Base-by-base conservation (phyloP, 1,284 basidiomycete species). In the Peniophora sp. region DNA sequence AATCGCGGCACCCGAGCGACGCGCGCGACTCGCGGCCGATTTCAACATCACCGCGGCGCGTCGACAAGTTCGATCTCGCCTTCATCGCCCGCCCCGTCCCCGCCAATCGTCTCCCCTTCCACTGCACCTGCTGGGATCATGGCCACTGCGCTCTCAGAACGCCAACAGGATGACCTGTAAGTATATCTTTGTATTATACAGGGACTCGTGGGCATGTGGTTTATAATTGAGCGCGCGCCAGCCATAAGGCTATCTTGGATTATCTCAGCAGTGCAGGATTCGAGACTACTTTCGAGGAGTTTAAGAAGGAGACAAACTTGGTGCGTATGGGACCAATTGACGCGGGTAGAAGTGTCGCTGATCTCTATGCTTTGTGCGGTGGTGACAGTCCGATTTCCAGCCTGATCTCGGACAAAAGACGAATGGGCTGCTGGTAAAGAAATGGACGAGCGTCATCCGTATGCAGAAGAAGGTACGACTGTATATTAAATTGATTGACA, bases 191-290 rank as follows among this genome's bases (percentile, higher is more conserved):
- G 81, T 65, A 53, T 60, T 39, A 55, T 55, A 38, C 25, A 48
- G 49, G n/a, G 27, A 48, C 35, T 27, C 27, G 25, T 3, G 24
- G 35, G 44, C 23, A 44, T 45, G 34, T 44, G 35, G 38, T 50
- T 35, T n/a, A 34, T 14, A 23, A 39, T 45, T 32, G 36, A 20
- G 47, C 44, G 32, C 52, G 43, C 36, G 32, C 53, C 65, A 90
- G 88, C 49, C 85, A 91, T 69, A 86, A 84, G 64, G 81, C 89
- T 46, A 85, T 92, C 63, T 77, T 92, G 52, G 87, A 89, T 62
- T 92, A 92, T 65, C 74, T 90, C 43, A 73, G 81, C 56, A 70
- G 73, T 19, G 72, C 78, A 41, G 85, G 83, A 34, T 78, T 84
- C 61, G 69, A 69, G 16, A 74, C 78, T 55, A 74, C 86, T 1